Base-by-base conservation (phyloP, 2,329 filamentous ascomycete species). In the Canariomyces notabilis region DNA sequence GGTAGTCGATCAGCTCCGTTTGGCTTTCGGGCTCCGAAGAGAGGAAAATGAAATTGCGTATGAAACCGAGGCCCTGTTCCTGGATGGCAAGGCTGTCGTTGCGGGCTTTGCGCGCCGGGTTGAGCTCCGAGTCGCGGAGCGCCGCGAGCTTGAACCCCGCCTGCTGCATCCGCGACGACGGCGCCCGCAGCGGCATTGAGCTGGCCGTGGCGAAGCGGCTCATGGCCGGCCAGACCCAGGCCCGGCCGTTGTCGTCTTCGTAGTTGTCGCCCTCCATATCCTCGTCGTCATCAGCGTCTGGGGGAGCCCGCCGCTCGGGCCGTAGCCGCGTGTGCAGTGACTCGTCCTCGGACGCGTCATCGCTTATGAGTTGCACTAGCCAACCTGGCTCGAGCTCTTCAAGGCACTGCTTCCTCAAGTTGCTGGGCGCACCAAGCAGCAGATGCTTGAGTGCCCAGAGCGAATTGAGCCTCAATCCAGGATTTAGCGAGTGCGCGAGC, bases 401-500 rank as follows among this genome's bases (percentile, higher is more conserved):
- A 11, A 97, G 69, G 49, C 88, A 88, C 38, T 79, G 76, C 58
- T 85, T 84, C 66, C 93, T 95, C 55, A 87, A 71, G 11, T 84
- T 77, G 36, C 84, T 81, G 15, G 77, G 76, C 5, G 86, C 80
- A 18, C 81, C 82, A 52, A 86, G 77, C 2, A 95, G 84, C 40
- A 96, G 76, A 66, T 97, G 89, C 62, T 97, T 97, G 48, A 98
- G 70, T 5, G 89, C 89, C 91, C 93, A 98, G 2, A 98, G 68
- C 18, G 90, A 89, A 58, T 93, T 89, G 20, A 94, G 74, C 19
- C 89, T 81, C 43, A 97, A 72, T 37, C 83, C 80, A n/a, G 85
- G 78, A 59, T 91, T 87, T 37, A 78, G 75, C 0, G 87, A 93
- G 63, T 87, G 87, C 1, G 90, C 89, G 62, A 95, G 87, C 56